A percentile compares a stretch with the other conserved stretches of the same genome.
phyloP scores from a whole-genome alignment of 2,329 filamentous ascomycete genomes.

The Fusarium drepaniforme region DNA sequence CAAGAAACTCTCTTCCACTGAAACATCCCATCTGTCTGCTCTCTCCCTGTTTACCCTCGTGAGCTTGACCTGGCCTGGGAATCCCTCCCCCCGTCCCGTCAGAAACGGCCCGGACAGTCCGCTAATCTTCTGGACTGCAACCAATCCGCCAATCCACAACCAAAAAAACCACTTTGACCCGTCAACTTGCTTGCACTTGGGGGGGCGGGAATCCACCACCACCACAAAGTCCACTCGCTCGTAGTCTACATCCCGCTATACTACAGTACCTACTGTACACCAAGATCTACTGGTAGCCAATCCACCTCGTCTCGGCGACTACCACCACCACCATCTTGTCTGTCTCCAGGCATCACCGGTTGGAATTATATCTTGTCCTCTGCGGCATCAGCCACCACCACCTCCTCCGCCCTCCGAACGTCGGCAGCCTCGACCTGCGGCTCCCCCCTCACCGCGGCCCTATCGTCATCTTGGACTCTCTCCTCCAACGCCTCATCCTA shows the following conservation, averaged over 20 bases:
- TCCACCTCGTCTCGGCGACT: conserved; percentile 21
- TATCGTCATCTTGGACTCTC: conserved; percentile 9
- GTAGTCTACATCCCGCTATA: conserved; percentile 9
- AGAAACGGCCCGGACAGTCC: conserved; percentile 4
- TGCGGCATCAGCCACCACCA: conserved; percentile 8
- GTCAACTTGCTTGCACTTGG: conserved; percentile 1
- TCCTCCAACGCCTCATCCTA: conserved; percentile 9
- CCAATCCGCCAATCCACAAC: background rate
- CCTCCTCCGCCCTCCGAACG: conserved; percentile 12
- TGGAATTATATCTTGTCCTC: conserved; percentile 4
- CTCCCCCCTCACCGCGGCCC: conserved; percentile 22
- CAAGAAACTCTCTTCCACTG: background rate
- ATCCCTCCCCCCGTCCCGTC: background rate
- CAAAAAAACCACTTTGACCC: background rate
- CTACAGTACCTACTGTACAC: background rate
- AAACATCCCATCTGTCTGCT: background rate
- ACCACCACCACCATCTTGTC: conserved; percentile 34
- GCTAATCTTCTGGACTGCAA: background rate
- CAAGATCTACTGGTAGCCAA: conserved; percentile 29
- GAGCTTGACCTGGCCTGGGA: background rate
- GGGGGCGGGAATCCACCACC: conserved; percentile 32
- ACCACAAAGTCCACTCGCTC: conserved; percentile 27
- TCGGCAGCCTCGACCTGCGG: conserved; percentile 16
- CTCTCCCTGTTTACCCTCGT: background rate
- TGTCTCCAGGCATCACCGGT: background rate